Base-by-base conservation (phyloP, 176 grass and related monocot genomes). In the Phoenix roebelenii region DNA sequence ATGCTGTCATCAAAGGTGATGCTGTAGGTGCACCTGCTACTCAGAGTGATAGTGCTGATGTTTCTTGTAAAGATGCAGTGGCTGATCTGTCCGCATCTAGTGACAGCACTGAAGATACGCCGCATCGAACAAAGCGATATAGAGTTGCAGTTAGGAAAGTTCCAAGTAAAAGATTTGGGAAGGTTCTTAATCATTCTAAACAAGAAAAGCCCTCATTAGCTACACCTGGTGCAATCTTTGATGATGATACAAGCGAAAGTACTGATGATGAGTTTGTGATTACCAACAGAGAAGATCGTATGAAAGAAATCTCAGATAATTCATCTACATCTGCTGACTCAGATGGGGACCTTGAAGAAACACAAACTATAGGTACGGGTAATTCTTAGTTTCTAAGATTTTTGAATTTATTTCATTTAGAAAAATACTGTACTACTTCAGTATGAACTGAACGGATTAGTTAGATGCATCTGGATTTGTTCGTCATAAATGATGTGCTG, bases 71-170 rank as follows among this genome's bases (percentile, higher is more conserved):
- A 5, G 28, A 1, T 18, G 16, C 51, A 35, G 18, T 25, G 10
- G 5, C 18, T 35, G 25, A 55, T 63, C 26, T 23, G 29, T 51
- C 15, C 58, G 72, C 65, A 66, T 81, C 78, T 51, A 79, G 74
- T 79, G 80, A 86, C 68, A 95, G 90, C 61, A 60, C 72, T 62
- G 68, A 82, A 48, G 54, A 68, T 60, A 80, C 51, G 16, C 77
- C 77, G 68, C 44, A 55, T 55, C 70, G 25, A 71, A 50, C 26
- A 52, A 85, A 51, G 15, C 66, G 59, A 68, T 64, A 53, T 58
- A 82, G 72, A 76, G 57, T 76, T 57, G 79, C 83, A 39, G 74
- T 84, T 57, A 82, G 80, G 56, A 95, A 95, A 71, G 54, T 86
- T 60, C 16, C 85, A 66, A 77, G 22, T 54, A 82, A 71, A 78